These are phyloP conservation scores for Lipomyces orientalis DNA, from an alignment of 805 yeast species.

Conservation along the genomic window DNA sequence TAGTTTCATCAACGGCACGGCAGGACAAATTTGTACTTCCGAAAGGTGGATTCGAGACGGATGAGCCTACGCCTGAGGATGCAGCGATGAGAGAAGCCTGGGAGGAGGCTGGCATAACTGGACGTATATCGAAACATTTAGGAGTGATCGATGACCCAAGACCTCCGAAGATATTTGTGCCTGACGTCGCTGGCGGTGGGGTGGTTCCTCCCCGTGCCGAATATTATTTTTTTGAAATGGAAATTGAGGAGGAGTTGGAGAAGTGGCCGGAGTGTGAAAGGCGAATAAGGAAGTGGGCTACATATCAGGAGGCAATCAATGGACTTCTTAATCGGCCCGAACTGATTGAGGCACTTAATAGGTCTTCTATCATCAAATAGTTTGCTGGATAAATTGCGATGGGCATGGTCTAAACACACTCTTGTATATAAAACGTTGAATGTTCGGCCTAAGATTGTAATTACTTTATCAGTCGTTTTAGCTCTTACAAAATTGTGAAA, in stretches of 20 bases:
- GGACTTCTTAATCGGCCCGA: conserved; percentile 69
- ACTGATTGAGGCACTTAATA: conserved; percentile 64
- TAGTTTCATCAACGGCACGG: conserved; percentile 77
- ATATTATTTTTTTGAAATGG: conserved; percentile 85
- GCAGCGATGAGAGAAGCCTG: conserved; percentile 89
- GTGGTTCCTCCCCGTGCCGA: conserved; percentile 73
- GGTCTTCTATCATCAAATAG: conserved; percentile 47
- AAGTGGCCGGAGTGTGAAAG: conserved; percentile 76
- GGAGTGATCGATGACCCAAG: conserved; percentile 71
- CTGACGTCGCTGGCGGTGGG: conserved; percentile 41
- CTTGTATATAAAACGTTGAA: not conserved
- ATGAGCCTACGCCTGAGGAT: conserved; percentile 58
- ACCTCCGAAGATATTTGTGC: conserved; percentile 52
- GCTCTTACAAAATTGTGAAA: not conserved
- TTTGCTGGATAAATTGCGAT: not conserved
- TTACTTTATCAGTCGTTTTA: not conserved
- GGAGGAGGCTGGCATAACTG: conserved; percentile 96
- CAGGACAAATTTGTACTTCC: conserved; percentile 85
- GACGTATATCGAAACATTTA: conserved; percentile 59
- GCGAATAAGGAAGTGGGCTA: conserved; percentile 74
- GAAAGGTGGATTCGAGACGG: conserved; percentile 92
- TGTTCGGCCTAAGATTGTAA: not conserved
- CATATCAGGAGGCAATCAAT: conserved; percentile 67
- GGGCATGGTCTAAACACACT: not conserved
- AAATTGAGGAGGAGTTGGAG: conserved; percentile 57